Percentiles rank a stretch among this genome's conserved stretches.
Conservation (phyloP, 2,329 filamentous ascomycete species). For the Helotiales sp. region DNA sequence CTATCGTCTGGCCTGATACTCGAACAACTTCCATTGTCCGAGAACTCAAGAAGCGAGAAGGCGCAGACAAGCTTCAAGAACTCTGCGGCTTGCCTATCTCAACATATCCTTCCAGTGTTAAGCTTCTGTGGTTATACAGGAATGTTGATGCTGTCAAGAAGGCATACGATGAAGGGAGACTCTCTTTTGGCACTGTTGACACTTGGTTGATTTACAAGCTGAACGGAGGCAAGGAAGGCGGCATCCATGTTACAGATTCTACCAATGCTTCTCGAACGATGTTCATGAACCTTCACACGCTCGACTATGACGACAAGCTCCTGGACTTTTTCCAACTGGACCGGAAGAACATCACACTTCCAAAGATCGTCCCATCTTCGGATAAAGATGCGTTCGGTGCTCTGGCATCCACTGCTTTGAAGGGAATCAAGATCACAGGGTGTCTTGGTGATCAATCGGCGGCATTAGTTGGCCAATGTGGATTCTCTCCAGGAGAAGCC, state of each 20-base stretch:
- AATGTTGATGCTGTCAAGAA: constrained; percentile 69
- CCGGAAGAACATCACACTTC: constrained; percentile 69
- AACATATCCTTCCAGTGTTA: constrained; percentile 80
- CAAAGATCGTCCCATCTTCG: constrained; percentile 78
- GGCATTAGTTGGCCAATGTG: constrained; percentile 79
- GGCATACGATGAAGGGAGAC: constrained; percentile 72
- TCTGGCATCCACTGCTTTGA: constrained; percentile 64
- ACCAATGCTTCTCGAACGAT: constrained; percentile 86
- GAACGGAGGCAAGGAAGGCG: constrained; percentile 69
- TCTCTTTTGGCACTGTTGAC: constrained; percentile 82
- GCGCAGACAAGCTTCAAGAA: constrained; percentile 68
- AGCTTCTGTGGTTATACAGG: constrained; percentile 77
- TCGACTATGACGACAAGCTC: constrained; percentile 75
- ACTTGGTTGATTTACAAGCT: constrained; percentile 82
- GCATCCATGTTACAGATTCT: constrained; percentile 76
- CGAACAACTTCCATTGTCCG: constrained; percentile 73
- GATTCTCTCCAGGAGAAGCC: constrained; percentile 74
- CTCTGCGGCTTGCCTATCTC: constrained; percentile 80
- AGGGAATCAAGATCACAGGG: constrained; percentile 73
- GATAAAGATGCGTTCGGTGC: constrained; percentile 71
- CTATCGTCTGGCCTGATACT: constrained; percentile 88
- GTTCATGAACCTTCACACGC: constrained; percentile 82
- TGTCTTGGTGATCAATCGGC: constrained; percentile 84
- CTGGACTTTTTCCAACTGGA: constrained; percentile 78
- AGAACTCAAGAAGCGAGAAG: constrained; percentile 69